Evolutionary conservation across 1,139 yeast species (phyloP), one percentile per base, ranked within the genome.

Genomic region (Yamadazyma oceani): DNA sequence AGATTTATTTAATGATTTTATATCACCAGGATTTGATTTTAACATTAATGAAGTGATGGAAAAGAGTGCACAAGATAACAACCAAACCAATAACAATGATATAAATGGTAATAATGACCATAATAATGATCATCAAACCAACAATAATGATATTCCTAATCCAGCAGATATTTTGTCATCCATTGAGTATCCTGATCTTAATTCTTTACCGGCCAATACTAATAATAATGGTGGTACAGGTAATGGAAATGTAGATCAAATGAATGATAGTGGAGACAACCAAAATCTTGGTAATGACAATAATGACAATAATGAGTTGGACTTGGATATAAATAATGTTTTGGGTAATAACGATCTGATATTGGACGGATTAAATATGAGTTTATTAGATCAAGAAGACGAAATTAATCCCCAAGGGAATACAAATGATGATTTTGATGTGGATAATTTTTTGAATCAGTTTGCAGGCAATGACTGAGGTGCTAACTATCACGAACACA

Each of bases 391-490:
- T 38, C 68, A 59, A 35, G 67, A 63, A 4, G 53, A 59, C 26
- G 43, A 37, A 17, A 24, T 24, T 10, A 28, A 26, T 22, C 34
- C 9, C 21, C 42, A 35, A 10, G 44, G 38, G 10, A 57, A 46
- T n/a, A 43, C 37, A 12, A 46, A 50, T 26, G 65, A 61, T 24
- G 76, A 69, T 44, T 71, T 71, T 49, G 76, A 71, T 45, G 76
- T 71, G 30, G 77, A 71, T 42, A 69, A 62, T 45, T 71, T 71
- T 47, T 60, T 71, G 46, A 69, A 69, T 46, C 76, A 71, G 48
- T 69, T 69, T 51, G 74, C 74, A 5, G 67, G 57, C 25, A 57
- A 55, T 27, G 64, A 60, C 28, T 54, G 37, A 35, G n/a, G n/a
- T 5, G 13, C 7, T 7, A 13, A 11, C n/a, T n/a, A n/a, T n/a